Base-by-base conservation (phyloP, 2,329 filamentous ascomycete genomes). In the Microdochium paspali region DNA sequence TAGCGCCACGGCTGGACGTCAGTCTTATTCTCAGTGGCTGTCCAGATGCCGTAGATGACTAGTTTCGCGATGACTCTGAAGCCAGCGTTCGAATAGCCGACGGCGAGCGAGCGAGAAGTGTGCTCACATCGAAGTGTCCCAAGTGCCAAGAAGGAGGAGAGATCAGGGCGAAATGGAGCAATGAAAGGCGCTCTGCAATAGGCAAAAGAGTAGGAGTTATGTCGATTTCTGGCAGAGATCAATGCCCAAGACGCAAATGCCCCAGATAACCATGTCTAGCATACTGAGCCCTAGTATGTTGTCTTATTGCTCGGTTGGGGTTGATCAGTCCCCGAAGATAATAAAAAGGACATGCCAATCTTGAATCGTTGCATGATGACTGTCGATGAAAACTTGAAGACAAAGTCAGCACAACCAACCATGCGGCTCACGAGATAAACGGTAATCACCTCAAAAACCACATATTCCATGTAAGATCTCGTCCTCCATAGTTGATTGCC, bases 51-150 rank as follows among this genome's bases (percentile, higher is more conserved):
- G 47, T 67, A 68, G 4, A 67, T 58, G 24, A 65, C 59, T 32
- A 67, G 49, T 24, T 54, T 59, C 7, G 64, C 55, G 40, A 68
- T 63, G 32, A 66, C 54, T 3, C 63, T 60, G 45, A 67, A 67
- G 3, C 64, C 64, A 4, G 64, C 66, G 18, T 66, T 66, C 45
- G 63, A 61, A 49, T 60, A 64, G 55, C 65, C 62, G 50, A 65
- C 65, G 26, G 65, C 60, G 10, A 66, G 58, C 0, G 62, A 58
- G 5, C 64, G 55, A 2, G 61, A 65, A 1, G 63, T 56, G 44
- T 66, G 64, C 55, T 67, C 65, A 20, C 63, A 58, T 3, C 64
- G 66, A n/a, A 15, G 60, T 66, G 50, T 67, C 67, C 63, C 62
- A 66, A 24, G 51, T 57, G 21, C 64, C 65, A 9, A 66, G 57